Percentiles rank a stretch among this genome's conserved stretches.
phyloP scores from a whole-genome alignment of 2,329 filamentous ascomycete species.

The Neofusicoccum ribis region DNA sequence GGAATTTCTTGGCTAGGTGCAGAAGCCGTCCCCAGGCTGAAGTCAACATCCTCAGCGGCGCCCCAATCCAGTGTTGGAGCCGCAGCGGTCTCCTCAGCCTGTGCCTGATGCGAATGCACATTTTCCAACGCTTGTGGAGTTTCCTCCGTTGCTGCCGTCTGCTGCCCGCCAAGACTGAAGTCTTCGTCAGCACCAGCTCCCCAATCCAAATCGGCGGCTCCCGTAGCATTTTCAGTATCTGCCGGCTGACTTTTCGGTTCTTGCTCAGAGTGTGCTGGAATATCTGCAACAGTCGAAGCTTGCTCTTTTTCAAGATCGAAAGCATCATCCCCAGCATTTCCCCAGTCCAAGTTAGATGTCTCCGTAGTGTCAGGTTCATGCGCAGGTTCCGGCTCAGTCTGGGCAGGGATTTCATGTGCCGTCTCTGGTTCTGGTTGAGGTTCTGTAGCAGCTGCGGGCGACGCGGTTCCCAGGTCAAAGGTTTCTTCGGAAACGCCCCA shows the following conservation, averaged over 20 bases:
- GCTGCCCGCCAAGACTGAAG: not conserved
- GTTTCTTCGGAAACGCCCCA: conserved; percentile 20
- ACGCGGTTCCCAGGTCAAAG: conserved; percentile 11
- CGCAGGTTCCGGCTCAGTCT: not conserved
- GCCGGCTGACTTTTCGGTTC: not conserved
- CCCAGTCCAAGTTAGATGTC: conserved; percentile 34
- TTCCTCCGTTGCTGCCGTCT: not conserved
- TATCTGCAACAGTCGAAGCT: not conserved
- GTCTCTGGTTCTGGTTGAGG: not conserved
- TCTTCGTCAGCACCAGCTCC: conserved; percentile 21
- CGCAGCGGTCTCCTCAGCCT: not conserved
- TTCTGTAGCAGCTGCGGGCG: not conserved
- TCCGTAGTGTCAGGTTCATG: not conserved
- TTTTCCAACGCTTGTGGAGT: not conserved
- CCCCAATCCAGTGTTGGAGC: conserved; percentile 35
- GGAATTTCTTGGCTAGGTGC: not conserved
- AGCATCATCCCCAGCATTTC: conserved; percentile 34
- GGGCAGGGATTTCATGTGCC: not conserved
- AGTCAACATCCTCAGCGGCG: conserved; percentile 32
- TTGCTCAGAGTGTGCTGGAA: not conserved
- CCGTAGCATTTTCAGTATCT: conserved; percentile 24
- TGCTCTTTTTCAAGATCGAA: conserved; percentile 22
- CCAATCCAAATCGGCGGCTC: conserved; percentile 19
- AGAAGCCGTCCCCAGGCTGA: conserved; percentile 16
- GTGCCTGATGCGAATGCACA: not conserved